Base-by-base conservation (phyloP, 1,284 basidiomycete species). In the Irpex sp. region DNA sequence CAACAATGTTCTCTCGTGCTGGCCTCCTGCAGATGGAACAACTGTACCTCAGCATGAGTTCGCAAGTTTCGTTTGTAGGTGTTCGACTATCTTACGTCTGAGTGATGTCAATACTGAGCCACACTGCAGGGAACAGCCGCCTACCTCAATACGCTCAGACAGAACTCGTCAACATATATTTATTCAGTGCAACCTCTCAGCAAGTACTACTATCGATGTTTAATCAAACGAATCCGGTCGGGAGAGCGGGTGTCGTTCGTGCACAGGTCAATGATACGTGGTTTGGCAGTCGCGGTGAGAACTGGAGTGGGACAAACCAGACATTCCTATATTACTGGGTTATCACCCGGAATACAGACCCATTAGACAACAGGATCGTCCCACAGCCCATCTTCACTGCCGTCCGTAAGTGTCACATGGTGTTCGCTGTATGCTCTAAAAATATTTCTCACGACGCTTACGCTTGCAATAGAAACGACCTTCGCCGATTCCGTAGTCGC, bases 241-340 rank as follows among this genome's bases (percentile, higher is more conserved):
- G 79, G 67, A 76, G 77, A 53, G 84, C 88, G 1, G 90, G 91
- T 11, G 68, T 77, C 63, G 69, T 83, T 35, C 79, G 77, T 33
- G 74, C 83, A 1, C 82, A 78, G 39, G 88, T 91, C 51, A 81
- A 92, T 70, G 92, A 94, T 71, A 75, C 79, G 8, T 93, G 90
- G 89, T 93, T 86, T 75, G 89, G 88, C 33, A 49, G 70, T 1
- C 73, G 80, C 58, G 88, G 88, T 51, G 62, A 72, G 39, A 66
- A 76, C 15, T 88, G 83, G 81, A 73, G 79, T 63, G 84, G 84
- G 58, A 63, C 68, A 50, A 83, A 89, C 68, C 73, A 81, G 60
- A 76, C 83, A 11, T 89, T 84, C 75, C 84, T 88, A 1, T 93
- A 83, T 70, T 93, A 83, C 75, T 94, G 88, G 81, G 79, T 90